These are phyloP conservation scores for Candida pseudoviswanathii DNA, from an alignment of 1,139 yeast genomes.

Conservation along the genomic window DNA sequence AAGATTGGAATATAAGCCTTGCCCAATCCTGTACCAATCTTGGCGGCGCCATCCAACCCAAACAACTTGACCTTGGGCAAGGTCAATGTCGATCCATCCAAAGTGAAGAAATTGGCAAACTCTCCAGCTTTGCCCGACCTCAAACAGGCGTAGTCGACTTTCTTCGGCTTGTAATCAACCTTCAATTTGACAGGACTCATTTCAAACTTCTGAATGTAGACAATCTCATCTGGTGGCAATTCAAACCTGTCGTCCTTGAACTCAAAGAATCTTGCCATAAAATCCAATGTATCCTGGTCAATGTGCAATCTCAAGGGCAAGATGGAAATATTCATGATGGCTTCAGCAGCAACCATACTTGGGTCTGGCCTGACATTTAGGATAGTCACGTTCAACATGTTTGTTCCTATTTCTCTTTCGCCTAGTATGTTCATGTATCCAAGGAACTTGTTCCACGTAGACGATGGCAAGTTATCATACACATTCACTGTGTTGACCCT, in stretches of 20 bases:
- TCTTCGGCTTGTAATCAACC: constrained; percentile 91
- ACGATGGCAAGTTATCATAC: constrained; percentile 78
- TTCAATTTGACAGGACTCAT: constrained; percentile 64
- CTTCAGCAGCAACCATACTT: constrained; percentile 68
- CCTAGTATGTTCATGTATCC: constrained; percentile 70
- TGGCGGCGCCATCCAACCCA: constrained; percentile 76
- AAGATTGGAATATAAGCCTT: constrained; percentile 88
- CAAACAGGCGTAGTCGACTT: constrained; percentile 79
- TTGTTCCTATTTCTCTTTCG: constrained; percentile 68
- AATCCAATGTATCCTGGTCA: constrained; percentile 92
- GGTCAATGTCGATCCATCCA: constrained; percentile 80
- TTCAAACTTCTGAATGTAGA: constrained; percentile 70
- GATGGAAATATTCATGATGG: constrained; percentile 54
- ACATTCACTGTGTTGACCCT: constrained; percentile 58
- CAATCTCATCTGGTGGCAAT: constrained; percentile 56
- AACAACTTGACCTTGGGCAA: constrained; percentile 63
- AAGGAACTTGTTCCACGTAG: constrained; percentile 88
- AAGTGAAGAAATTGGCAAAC: constrained; percentile 80
- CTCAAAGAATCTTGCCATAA: constrained; percentile 74
- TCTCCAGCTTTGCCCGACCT: constrained; percentile 86
- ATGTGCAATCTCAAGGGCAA: constrained; percentile 81
- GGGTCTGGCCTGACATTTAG: constrained; percentile 69
- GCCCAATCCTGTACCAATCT: constrained; percentile 56
- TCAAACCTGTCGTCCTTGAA: constrained; percentile 74
- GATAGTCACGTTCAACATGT: constrained; percentile 59